phyloP scores from a whole-genome alignment of 305 asterid genomes.

The Coffea humblotiana region DNA sequence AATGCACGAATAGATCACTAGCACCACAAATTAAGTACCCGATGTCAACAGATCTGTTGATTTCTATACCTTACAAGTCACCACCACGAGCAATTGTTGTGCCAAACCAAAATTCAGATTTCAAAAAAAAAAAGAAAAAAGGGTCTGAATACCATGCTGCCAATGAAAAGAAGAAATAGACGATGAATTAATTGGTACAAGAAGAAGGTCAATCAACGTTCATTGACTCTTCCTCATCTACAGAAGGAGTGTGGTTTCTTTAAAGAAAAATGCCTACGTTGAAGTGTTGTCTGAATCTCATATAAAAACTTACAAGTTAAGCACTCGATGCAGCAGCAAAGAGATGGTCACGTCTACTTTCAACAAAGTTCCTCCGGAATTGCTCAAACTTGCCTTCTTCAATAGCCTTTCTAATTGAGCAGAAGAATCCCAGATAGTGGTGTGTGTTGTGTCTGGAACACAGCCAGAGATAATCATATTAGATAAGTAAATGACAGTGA shows the following conservation, averaged over 20 bases:
- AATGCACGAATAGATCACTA: background rate
- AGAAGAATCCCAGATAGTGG: conserved; percentile 84
- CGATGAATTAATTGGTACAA: background rate
- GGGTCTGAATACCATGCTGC: background rate
- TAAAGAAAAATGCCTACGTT: background rate
- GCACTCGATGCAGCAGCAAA: conserved; percentile 34
- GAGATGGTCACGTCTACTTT: conserved; percentile 47
- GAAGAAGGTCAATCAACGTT: background rate
- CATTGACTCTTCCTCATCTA: background rate
- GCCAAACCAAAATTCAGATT: background rate
- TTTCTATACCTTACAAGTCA: background rate
- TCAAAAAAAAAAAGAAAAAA: background rate
- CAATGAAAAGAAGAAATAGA: background rate
- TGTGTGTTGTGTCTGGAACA: conserved; percentile 82
- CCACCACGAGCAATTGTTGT: background rate
- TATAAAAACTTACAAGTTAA: conserved; percentile 15
- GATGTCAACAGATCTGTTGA: background rate
- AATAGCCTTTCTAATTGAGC: conserved; percentile 66
- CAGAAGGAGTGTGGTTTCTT: background rate
- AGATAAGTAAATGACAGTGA: conserved; percentile 10
- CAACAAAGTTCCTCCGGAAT: conserved; percentile 51
- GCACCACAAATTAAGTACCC: background rate
- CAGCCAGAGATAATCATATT: conserved; percentile 3
- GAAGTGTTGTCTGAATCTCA: background rate
- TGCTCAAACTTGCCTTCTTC: conserved; percentile 58